Conservation (phyloP, 106 monocot species). For the Vanilla planifolia region DNA sequence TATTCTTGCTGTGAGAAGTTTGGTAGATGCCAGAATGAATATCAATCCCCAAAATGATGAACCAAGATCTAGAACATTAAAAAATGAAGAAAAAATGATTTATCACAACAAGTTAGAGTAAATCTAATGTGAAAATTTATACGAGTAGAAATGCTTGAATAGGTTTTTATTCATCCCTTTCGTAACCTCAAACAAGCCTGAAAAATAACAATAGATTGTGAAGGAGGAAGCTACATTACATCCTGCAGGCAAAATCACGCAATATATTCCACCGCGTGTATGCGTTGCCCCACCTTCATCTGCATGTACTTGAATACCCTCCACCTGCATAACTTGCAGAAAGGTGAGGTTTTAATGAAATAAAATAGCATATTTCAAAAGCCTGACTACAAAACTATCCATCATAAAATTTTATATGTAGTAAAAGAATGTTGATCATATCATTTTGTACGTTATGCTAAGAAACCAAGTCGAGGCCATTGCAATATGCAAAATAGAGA, state of each 20-base stretch:
- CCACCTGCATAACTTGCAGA: conserved; percentile 46
- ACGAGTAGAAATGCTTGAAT: too few species aligned
- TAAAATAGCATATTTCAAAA: too few species aligned
- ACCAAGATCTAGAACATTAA: conserved; percentile 62
- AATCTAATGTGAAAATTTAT: background rate
- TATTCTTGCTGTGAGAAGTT: conserved; percentile 53
- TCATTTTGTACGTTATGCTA: too few species aligned
- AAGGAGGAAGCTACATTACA: conserved; percentile 44
- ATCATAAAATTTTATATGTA: too few species aligned
- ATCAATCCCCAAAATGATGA: conserved; percentile 99
- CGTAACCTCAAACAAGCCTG: background rate
- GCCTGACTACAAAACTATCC: too few species aligned
- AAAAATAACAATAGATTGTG: conserved; percentile 2
- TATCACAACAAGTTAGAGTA: background rate
- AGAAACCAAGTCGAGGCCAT: too few species aligned
- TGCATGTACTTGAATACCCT: conserved; percentile 86
- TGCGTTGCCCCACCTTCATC: conserved; percentile 85
- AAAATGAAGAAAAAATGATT: conserved; percentile 2
- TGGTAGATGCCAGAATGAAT: conserved; percentile 66
- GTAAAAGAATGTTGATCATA: too few species aligned
- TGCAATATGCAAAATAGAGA: too few species aligned
- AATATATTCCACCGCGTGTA: conserved; percentile 89
- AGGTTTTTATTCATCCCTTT: background rate
- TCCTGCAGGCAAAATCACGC: conserved; percentile 96
- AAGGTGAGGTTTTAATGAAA: too few species aligned